phyloP scores from a whole-genome alignment of 73 alveolate species.

The Strombidium stylifer region DNA sequence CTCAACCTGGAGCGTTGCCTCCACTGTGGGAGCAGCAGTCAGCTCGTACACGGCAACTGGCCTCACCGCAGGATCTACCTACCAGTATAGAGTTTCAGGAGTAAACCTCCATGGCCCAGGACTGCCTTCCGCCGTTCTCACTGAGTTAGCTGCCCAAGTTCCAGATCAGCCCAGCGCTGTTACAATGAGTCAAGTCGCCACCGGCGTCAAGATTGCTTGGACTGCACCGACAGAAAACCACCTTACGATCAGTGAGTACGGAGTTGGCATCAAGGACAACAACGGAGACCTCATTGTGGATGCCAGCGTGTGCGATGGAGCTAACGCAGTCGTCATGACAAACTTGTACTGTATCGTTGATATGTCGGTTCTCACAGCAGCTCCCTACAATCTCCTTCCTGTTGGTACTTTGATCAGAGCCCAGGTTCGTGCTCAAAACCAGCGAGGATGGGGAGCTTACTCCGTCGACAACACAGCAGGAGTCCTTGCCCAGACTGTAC shows the following conservation, averaged over 20 bases:
- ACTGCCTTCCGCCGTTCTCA: background rate
- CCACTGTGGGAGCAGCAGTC: background rate
- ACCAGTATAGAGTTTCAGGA: constrained; percentile 37
- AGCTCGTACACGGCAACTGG: background rate
- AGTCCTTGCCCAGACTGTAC: constrained; percentile 3
- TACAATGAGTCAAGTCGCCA: constrained; percentile 1
- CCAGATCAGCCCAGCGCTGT: constrained; percentile 24
- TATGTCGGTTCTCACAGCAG: background rate
- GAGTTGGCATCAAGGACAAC: background rate
- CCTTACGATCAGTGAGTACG: constrained; percentile 2
- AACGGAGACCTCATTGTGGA: background rate
- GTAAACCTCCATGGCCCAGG: constrained; percentile 35
- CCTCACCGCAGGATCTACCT: constrained; percentile 17
- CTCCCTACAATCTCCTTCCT: background rate
- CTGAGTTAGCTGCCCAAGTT: constrained; percentile 13
- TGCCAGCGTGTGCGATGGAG: constrained; percentile 11
- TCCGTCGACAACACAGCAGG: constrained; percentile 12
- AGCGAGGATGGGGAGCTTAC: constrained; percentile 38
- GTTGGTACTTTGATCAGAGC: constrained; percentile 3
- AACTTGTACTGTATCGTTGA: constrained; percentile 4
- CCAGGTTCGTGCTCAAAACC: constrained; percentile 37
- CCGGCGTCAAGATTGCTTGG: constrained; percentile 30
- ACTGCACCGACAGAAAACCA: constrained; percentile 12
- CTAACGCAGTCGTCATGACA: constrained; percentile 7
- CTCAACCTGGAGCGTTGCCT: too few relatives aligned